A percentile compares a stretch with the other conserved stretches of the same genome.
phyloP scores from a whole-genome alignment of 495 filamentous ascomycete species.

The Neurospora sp. region DNA sequence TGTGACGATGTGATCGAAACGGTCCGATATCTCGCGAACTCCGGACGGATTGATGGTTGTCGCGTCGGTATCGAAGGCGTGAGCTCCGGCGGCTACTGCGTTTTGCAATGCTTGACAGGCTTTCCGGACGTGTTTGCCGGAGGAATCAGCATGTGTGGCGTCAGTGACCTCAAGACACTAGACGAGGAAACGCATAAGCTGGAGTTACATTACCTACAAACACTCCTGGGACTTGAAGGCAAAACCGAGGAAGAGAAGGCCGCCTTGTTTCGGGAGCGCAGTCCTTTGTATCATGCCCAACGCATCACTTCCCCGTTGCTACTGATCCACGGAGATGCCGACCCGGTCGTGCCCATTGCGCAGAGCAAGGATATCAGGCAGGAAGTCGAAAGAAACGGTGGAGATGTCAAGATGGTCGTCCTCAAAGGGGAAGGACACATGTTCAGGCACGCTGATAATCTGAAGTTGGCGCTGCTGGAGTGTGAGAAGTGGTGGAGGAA shows the following conservation, averaged over 20 bases:
- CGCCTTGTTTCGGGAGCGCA: conserved; percentile 24
- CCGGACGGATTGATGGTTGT: conserved; percentile 23
- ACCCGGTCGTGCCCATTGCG: conserved; percentile 37
- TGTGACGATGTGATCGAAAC: conserved; percentile 34
- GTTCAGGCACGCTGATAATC: conserved; percentile 19
- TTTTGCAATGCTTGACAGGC: conserved; percentile 28
- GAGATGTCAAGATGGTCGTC: conserved; percentile 33
- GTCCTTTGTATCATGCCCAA: conserved; percentile 34
- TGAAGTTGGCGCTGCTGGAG: conserved; percentile 17
- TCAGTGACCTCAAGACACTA: conserved; percentile 33
- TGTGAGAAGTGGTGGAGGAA: conserved; percentile 27
- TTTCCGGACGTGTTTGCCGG: conserved; percentile 27
- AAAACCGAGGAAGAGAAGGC: conserved; percentile 21
- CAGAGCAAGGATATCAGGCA: conserved; percentile 36
- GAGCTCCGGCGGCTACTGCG: conserved; percentile 40
- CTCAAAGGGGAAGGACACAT: conserved; percentile 41
- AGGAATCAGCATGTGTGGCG: conserved; percentile 34
- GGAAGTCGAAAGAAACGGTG: conserved; percentile 25
- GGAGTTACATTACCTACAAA: conserved; percentile 37
- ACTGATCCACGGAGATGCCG: conserved; percentile 36
- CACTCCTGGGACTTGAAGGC: conserved; percentile 24
- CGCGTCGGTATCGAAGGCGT: conserved; percentile 37
- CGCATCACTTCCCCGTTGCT: conserved; percentile 36
- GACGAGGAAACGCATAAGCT: conserved; percentile 41
- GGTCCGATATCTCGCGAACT: conserved; percentile 27